Percentiles rank a stretch among this genome's conserved stretches.
Conservation (phyloP, 805 yeast genomes). For the Yarrowia deformans region DNA sequence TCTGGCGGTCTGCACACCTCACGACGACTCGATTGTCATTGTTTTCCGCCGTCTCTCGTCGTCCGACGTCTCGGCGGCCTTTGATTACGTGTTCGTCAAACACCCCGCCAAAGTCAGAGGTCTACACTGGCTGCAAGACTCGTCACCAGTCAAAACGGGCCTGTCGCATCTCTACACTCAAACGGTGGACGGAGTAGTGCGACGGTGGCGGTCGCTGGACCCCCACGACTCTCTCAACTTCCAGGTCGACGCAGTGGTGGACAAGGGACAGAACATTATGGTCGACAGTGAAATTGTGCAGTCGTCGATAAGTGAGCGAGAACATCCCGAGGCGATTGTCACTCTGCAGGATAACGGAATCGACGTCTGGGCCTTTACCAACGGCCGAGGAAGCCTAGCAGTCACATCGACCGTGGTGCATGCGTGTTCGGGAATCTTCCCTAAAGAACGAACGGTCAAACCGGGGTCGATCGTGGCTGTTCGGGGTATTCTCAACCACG, state of each 20-base stretch:
- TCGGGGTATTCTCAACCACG: constrained; percentile 23
- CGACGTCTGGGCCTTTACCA: constrained; percentile 32
- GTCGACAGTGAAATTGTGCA: constrained; percentile 36
- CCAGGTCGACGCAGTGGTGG: constrained; percentile 24
- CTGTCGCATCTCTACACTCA: constrained; percentile 31
- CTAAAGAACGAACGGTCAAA: constrained; percentile 11
- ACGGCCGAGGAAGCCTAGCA: constrained; percentile 21
- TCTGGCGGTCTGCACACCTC: constrained; percentile 30
- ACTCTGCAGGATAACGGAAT: constrained; percentile 8
- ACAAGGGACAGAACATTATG: constrained; percentile 18
- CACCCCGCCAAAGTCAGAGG: constrained; percentile 1
- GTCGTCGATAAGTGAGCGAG: constrained; percentile 3
- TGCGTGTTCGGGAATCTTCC: constrained; percentile 19
- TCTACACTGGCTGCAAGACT: constrained; percentile 32
- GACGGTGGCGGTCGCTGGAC: constrained; percentile 30
- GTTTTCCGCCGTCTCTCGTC: constrained; percentile 17
- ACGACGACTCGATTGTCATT: constrained; percentile 20
- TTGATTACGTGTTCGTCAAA: constrained; percentile 23
- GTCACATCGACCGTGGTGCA: constrained; percentile 19
- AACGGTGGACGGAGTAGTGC: constrained; percentile 29
- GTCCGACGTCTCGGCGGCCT: constrained; percentile 16
- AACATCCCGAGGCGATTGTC: constrained; percentile 28
- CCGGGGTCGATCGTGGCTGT: constrained; percentile 25
- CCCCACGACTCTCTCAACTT: constrained; percentile 31
- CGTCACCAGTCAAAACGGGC: constrained; percentile 19